Evolutionary conservation across 495 filamentous ascomycete genomes (phyloP), one percentile per base, ranked within the genome.

Genomic region (Annulohypoxylon stygium): DNA sequence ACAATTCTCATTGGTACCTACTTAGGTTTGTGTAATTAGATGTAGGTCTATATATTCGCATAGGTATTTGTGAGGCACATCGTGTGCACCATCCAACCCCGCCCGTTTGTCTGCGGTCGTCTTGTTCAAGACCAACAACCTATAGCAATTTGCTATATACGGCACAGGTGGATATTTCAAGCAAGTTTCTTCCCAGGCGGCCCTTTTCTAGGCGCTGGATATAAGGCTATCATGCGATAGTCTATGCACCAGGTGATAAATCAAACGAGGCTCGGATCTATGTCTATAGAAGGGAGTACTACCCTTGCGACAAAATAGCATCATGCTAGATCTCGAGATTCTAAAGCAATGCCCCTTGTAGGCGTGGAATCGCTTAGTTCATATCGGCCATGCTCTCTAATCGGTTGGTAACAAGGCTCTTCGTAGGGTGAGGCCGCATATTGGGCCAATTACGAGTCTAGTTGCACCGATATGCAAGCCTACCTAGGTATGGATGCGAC

Each of bases 161-260:
- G 20, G n/a, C 45, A 41, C 6, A 36, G 20, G 11, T 45, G 23
- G 61, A 23, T 26, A 50, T 11, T 51, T 57, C 18, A 59, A 68
- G 25, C 58, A 67, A 63, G 69, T 43, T 61, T 60, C 36, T 25
- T 65, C 54, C 45, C 68, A 65, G 34, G 59, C 50, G 65, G 36
- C 45, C 45, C 54, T 59, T 60, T 69, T 73, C 63, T 68, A 36
- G 36, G 72, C 50, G 30, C 30, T 7, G 12, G 12, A 3, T 30
- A 11, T 16, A 14, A 37, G 36, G 39, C 50, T 37, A 58, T 9
- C 9, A 58, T 34, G n/a, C 23, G 23, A 66, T 45, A 59, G 57
- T 50, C 39, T 4, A 36, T 9, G 34, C 30, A 53, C 3, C 10
- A 9, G 16, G 10, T 23, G 16, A 58, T 3, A 55, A 16, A n/a